Percentiles rank a stretch among this genome's conserved stretches.
Conservation (phyloP, 208 protist genomes). For the Trypanosoma cruzi region DNA sequence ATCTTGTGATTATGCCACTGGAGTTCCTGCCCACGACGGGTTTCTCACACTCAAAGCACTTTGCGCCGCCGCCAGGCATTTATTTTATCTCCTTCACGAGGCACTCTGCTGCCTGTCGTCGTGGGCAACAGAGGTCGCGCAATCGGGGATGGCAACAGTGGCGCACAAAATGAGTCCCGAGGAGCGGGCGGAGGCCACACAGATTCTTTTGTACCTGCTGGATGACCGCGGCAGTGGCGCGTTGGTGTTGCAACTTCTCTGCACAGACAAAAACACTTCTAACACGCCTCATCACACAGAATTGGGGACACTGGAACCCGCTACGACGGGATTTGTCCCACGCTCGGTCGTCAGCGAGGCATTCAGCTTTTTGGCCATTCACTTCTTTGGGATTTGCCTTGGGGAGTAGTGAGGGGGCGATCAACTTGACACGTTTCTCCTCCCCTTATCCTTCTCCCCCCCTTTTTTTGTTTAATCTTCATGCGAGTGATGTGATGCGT, state of each 20-base stretch:
- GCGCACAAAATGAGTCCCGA: conserved; percentile 2
- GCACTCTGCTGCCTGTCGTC: conserved; percentile 23
- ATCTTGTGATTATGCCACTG: background rate
- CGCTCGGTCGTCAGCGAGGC: conserved; percentile 19
- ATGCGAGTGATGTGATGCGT: background rate
- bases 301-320: background rate
- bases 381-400: conserved; percentile 9
- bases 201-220: conserved; percentile 8
- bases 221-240: background rate
- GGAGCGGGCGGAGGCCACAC: conserved; percentile 11
- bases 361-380: conserved; percentile 18
- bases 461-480: conserved; percentile 7
- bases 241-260: conserved; percentile 15
- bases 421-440: background rate
- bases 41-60: conserved; percentile 1
- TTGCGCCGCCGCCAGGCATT: conserved; percentile 9
- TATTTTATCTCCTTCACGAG: conserved; percentile 32
- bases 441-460: conserved; percentile 19
- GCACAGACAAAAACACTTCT: background rate
- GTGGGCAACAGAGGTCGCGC: background rate
- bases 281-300: background rate
- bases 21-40: background rate
- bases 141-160: background rate
- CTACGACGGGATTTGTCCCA: background rate
- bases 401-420: background rate